Base-by-base conservation (phyloP, 2,329 filamentous ascomycete species). In the Cercospora zeina region DNA sequence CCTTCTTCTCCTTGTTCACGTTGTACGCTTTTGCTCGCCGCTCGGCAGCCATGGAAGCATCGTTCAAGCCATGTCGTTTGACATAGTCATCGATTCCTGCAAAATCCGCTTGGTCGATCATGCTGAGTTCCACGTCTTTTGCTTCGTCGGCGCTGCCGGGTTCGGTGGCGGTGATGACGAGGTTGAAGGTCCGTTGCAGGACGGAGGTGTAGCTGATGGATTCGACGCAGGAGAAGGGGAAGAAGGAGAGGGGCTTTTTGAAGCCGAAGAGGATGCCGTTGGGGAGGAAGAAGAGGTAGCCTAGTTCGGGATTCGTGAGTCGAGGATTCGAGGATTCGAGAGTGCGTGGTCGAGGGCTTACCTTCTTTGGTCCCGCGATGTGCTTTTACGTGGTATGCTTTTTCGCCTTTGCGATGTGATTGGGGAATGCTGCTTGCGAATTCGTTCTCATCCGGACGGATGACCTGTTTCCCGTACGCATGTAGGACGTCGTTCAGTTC, bases 291-390 rank as follows among this genome's bases (percentile, higher is more conserved):
- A 86, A 88, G 13, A 88, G 78, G 69, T 84, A 88, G 39, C 85
- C 85, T 86, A 62, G 9, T 1, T 8, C 4, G 13, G 37, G 54
- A 59, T n/a, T 11, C 21, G 36, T 65, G 36, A 57, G 42, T n/a
- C 21, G 42, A 47, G 42, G 21, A 19, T 13, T 47, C 42, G 42
- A 47, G 42, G 19, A 27, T 27, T 27, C 24, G 24, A 27, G 24
- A 27, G 24, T 3, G 24, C 3, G 24, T 27, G 6, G 24, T n/a
- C n/a, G 24, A 27, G 6, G 14, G 30, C 57, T 27, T 21, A 84
- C 84, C 85, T 74, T 88, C 86, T 79, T 88, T 88, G 69, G 83
- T 86, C 2, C 86, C 86, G 42, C 83, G 75, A 72, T 85, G 85
- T 11, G 83, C 85, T 69, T 87, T 87, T 51, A 87, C 83, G 69